Base-by-base conservation (phyloP, 179 eudicot species). In the Vitellaria paradoxa region DNA sequence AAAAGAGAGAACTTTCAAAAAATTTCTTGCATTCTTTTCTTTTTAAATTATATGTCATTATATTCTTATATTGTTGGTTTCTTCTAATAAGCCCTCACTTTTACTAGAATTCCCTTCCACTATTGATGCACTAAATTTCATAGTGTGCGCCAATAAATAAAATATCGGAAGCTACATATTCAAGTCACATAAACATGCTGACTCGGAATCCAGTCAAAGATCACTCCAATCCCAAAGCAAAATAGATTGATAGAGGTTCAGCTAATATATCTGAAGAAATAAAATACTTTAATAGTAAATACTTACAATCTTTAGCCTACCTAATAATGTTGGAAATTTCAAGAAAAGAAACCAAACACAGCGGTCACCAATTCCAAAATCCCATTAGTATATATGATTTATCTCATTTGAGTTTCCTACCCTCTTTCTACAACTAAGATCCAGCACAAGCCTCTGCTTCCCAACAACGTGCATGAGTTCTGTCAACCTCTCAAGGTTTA, bases 391-490 rank as follows among this genome's bases (percentile, higher is more conserved):
- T 26, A 74, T 62, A 68, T 17, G 37, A 26, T 53, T 57, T 30
- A 55, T 73, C 9, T 53, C 50, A 3, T 13, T 42, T 59, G 55
- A 24, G 50, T 64, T 73, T 14, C 37, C 11, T 82, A 91, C 93
- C 97, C 93, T 93, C 85, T 93, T 96, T 72, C 99, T 87, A 89
- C 99, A 96, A 80, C 98, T 91, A 81, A 96, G 88, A 86, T 91
- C 97, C 88, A 93, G 83, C 55, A 96, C 94, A 68, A 96, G 92
- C 81, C 94, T 88, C 74, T 84, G 74, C 82, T 83, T 93, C 59
- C 98, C 99, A 78, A 93, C 93, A 77, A 81, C 75, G 64, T 72
- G 74, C 30, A 89, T 87, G 75, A 96, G 96, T 81, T 88, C 90
- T 81, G 90, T 86, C 52, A 92, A 92, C 89, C 96, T 91, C 75